These are phyloP conservation scores for Rhizopus delemar DNA, from an alignment of 371 early-diverging fungal genomes.

Conservation along the genomic window DNA sequence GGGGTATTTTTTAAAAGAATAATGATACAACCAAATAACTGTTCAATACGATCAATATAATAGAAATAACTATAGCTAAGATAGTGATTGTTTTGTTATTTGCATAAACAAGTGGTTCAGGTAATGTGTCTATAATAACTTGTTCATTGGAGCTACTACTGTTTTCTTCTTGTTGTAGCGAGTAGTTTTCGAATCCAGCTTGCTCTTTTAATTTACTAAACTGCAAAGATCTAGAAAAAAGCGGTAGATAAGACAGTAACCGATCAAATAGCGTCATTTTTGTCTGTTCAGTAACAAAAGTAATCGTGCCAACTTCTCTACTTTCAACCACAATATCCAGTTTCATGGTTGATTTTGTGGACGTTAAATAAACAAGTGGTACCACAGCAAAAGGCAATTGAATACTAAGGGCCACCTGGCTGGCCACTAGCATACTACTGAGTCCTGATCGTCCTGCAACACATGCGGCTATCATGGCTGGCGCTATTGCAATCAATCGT, in stretches of 20 bases:
- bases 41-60: conserved; percentile 60
- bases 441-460: conserved; percentile 67
- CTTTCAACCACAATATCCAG: conserved; percentile 37
- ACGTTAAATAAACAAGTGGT: conserved; percentile 74
- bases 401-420: conserved; percentile 77
- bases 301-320: conserved; percentile 6
- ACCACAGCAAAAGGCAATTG: conserved; percentile 83
- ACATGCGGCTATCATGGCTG: conserved; percentile 73
- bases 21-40: conserved; percentile 54
- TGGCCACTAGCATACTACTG: conserved; percentile 65
- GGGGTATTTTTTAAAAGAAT: conserved; percentile 13
- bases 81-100: conserved; percentile 43
- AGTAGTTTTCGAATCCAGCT: not conserved
- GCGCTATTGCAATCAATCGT: conserved; percentile 71
- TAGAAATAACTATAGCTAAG: conserved; percentile 45
- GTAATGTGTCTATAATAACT: conserved; percentile 4
- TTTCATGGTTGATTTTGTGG: conserved; percentile 55
- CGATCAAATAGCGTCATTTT: conserved; percentile 26
- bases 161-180: not conserved
- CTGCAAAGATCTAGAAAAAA: conserved; percentile 22
- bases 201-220: conserved; percentile 7
- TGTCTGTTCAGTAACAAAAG: conserved; percentile 8
- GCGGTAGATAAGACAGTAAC: conserved; percentile 12
- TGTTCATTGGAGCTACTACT: not conserved
- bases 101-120: conserved; percentile 33